A percentile compares a stretch with the other conserved stretches of the same genome.
phyloP scores from a whole-genome alignment of 331 rosid genomes.

The Stylosanthes scabra region DNA sequence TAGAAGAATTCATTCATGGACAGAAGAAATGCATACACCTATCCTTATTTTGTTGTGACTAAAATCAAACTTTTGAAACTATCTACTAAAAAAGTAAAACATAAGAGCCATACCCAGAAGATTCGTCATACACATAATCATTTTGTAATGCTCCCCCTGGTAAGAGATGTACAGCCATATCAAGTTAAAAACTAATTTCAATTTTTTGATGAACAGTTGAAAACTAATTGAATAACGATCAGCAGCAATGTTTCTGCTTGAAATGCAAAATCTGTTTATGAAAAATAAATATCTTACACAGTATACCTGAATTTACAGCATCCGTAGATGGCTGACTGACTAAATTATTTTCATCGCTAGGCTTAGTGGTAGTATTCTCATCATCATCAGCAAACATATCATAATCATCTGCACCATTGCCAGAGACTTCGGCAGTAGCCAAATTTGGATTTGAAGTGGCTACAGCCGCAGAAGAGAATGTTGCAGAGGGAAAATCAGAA shows the following conservation, averaged over 20 bases:
- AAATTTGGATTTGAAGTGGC: slow-evolving; percentile 37
- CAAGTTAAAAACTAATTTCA: slow-evolving; percentile 19
- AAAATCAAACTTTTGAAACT: not conserved
- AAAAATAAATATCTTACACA: slow-evolving; percentile 47
- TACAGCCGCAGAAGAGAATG: slow-evolving; percentile 17
- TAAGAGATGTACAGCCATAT: slow-evolving; percentile 38
- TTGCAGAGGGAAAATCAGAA: slow-evolving; percentile 48
- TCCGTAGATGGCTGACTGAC: slow-evolving; percentile 48
- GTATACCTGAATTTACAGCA: slow-evolving; percentile 43
- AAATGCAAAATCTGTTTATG: slow-evolving; percentile 17
- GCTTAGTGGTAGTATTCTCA: slow-evolving; percentile 51
- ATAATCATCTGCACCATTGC: slow-evolving; percentile 54
- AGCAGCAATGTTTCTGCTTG: slow-evolving; percentile 23
- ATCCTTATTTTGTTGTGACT: slow-evolving; percentile 9
- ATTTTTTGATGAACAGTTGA: not conserved
- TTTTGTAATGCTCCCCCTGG: slow-evolving; percentile 59
- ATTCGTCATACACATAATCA: slow-evolving; percentile 68
- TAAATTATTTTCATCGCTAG: slow-evolving; percentile 51
- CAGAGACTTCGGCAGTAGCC: slow-evolving; percentile 50
- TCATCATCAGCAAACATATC: slow-evolving; percentile 88
- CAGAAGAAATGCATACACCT: not conserved
- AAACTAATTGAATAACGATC: slow-evolving; percentile 6
- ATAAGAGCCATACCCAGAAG: slow-evolving; percentile 61
- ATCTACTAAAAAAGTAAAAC: slow-evolving; percentile 23
- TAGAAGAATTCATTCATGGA: slow-evolving; percentile 18